A percentile compares a stretch with the other conserved stretches of the same genome.
Evolutionary conservation across 345 rosid genomes (phyloP).

Genomic region (Brassica napus): Da-Ae NC_063445.1:48440001-48440500

Average conservation of each 20-base stretch:
- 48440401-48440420: constrained; percentile 77
- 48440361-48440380: constrained; percentile 76
- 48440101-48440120: constrained; percentile 91
- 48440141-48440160: constrained; percentile 89
- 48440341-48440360: constrained; percentile 75
- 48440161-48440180: constrained; percentile 94
- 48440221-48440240: constrained; percentile 84
- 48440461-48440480: constrained; percentile 85
- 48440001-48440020: background rate
- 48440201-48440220: constrained; percentile 87
- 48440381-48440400: constrained; percentile 72
- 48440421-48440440: constrained; percentile 96
- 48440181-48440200: constrained; percentile 94
- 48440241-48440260: background rate
- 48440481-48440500: constrained; percentile 87
- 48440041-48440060: constrained; percentile 75
- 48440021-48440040: constrained; percentile 2
- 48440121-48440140: constrained; percentile 91
- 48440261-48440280: background rate
- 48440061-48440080: constrained; percentile 62
- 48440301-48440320: constrained; percentile 78
- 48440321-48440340: constrained; percentile 64
- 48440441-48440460: constrained; percentile 91
- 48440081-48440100: constrained; percentile 72
- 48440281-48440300: constrained; percentile 42